Conservation (phyloP, 106 monocot species). For the Allium sativum region DNA sequence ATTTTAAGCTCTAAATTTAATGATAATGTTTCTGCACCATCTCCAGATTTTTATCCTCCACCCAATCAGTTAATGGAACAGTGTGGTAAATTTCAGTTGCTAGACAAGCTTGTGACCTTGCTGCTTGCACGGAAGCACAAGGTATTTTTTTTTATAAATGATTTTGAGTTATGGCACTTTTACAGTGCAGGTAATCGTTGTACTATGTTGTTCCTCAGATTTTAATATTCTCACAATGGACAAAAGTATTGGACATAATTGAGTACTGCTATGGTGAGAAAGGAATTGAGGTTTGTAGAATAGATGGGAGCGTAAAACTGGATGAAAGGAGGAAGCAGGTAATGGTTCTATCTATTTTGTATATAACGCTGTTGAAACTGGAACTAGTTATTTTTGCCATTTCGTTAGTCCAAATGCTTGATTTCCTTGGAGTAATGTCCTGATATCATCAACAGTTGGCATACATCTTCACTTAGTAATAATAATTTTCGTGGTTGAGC, state of each 20-base stretch:
- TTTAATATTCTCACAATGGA: constrained; percentile 90
- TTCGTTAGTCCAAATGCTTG: no score
- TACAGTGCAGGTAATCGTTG: no score
- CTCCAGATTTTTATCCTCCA: constrained; percentile 64
- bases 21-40: not conserved
- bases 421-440: no score
- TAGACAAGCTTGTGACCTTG: constrained; percentile 56
- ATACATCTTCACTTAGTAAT: no score
- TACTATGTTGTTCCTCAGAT: constrained; percentile 30
- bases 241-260: constrained; percentile 73
- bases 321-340: constrained; percentile 80
- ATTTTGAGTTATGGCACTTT: no score
- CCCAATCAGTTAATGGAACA: constrained; percentile 55
- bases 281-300: constrained; percentile 57
- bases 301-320: constrained; percentile 74
- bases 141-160: constrained; percentile 23
- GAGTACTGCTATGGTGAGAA: constrained; percentile 75
- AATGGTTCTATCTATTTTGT: not conserved
- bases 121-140: constrained; percentile 77
- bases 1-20: not conserved
- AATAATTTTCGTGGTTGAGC: no score
- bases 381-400: no score
- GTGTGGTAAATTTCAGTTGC: constrained; percentile 82
- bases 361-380: no score
- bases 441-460: no score